Evolutionary conservation across 129 eudicot genomes (phyloP).

Genomic region (Daucus carota): DNA sequence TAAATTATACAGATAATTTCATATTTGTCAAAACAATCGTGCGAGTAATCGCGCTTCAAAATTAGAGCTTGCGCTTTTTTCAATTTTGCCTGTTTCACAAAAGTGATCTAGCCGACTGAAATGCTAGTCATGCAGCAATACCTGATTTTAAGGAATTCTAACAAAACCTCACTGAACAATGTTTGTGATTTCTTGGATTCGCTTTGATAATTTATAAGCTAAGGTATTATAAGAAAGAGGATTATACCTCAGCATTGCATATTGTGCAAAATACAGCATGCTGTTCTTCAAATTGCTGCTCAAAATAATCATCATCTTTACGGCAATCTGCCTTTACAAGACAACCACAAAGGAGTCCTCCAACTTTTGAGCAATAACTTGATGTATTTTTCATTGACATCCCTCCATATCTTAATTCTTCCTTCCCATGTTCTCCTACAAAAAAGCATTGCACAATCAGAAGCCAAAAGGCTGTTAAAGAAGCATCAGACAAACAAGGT

Average conservation of each 20-base stretch:
- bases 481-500: not conserved
- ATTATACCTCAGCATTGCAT: slow-evolving; percentile 85
- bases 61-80: no score
- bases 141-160: not conserved
- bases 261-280: slow-evolving; percentile 86
- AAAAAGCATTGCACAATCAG: slow-evolving; percentile 41
- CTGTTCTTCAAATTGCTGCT: slow-evolving; percentile 64
- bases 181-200: not conserved
- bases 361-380: slow-evolving; percentile 49
- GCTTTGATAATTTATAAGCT: not conserved
- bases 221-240: not conserved
- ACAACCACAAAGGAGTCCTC: slow-evolving; percentile 52
- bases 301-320: slow-evolving; percentile 49
- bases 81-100: no score
- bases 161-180: not conserved
- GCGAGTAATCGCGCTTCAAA: no score
- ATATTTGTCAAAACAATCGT: no score
- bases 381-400: slow-evolving; percentile 23
- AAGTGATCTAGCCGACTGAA: not conserved
- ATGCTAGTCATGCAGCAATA: not conserved
- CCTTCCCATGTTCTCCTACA: slow-evolving; percentile 52
- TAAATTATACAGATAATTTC: no score
- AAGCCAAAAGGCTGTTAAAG: slow-evolving; percentile 3
- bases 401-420: slow-evolving; percentile 41
- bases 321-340: slow-evolving; percentile 78